Evolutionary conservation across 1,139 yeast species (phyloP).

Genomic region (Geotrichum siamense): DNA sequence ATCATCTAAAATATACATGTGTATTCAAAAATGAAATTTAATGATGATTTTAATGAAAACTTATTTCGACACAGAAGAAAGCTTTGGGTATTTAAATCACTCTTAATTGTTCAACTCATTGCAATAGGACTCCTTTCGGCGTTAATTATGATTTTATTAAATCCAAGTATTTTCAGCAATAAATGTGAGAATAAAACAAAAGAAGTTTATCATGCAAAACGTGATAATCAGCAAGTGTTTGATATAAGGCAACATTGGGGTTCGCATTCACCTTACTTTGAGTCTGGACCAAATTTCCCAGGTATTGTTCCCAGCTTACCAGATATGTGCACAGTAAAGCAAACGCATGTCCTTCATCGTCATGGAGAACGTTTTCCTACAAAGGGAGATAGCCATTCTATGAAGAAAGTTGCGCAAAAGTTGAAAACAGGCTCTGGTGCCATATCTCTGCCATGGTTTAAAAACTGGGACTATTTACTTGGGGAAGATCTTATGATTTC

Average conservation of each 20-base stretch:
- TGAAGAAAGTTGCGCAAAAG: slow-evolving; percentile 30
- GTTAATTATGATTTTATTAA: too few species aligned
- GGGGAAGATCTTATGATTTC: slow-evolving; percentile 35
- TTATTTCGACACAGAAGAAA: too few species aligned
- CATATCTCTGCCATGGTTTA: slow-evolving; percentile 27
- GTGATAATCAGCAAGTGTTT: slow-evolving; percentile 20
- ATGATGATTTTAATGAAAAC: too few species aligned
- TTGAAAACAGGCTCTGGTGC: slow-evolving; percentile 19
- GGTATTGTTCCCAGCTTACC: slow-evolving; percentile 24
- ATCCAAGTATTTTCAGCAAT: too few species aligned
- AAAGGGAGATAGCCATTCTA: slow-evolving; percentile 24
- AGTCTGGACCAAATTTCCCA: slow-evolving; percentile 31
- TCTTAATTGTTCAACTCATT: too few species aligned
- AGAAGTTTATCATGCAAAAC: not conserved
- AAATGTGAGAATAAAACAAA: not conserved
- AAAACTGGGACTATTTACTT: slow-evolving; percentile 33
- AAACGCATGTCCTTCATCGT: slow-evolving; percentile 39
- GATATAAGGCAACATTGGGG: slow-evolving; percentile 41
- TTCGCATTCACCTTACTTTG: slow-evolving; percentile 38
- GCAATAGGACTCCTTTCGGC: too few species aligned
- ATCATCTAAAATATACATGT: too few species aligned
- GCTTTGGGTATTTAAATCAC: too few species aligned
- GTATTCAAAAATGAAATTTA: too few species aligned
- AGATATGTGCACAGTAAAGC: slow-evolving; percentile 28
- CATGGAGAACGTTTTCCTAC: slow-evolving; percentile 41